Percentiles rank a stretch among this genome's conserved stretches.
Conservation (phyloP, 129 eudicot genomes). For the Centaurea solstitialis region DNA sequence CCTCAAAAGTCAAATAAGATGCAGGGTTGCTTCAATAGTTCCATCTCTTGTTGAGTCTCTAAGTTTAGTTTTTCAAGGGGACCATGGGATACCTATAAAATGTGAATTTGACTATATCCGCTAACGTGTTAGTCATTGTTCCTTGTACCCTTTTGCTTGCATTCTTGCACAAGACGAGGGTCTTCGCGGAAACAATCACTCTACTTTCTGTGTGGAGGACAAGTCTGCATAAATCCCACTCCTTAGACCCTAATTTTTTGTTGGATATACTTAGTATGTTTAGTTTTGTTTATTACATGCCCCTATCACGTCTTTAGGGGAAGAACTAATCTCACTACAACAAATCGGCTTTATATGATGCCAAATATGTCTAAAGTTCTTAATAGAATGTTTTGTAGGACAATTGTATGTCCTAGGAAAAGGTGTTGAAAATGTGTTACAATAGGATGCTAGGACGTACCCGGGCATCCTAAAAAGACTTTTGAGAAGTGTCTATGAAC, state of each 20-base stretch:
- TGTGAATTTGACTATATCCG: neutral
- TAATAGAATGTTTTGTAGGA: neutral
- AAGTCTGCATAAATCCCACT: neutral
- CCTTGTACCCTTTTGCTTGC: neutral
- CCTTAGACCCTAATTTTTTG: neutral
- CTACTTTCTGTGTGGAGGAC: neutral
- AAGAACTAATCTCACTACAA: neutral
- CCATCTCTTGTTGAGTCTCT: neutral
- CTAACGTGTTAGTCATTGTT: no score
- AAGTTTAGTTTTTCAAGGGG: neutral
- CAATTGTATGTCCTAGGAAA: no score
- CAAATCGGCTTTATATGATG: neutral
- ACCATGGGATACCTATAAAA: neutral
- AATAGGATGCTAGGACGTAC: no score
- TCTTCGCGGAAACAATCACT: neutral
- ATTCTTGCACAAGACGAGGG: neutral
- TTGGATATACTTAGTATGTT: neutral
- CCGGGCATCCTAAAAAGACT: no score
- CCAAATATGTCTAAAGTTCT: neutral
- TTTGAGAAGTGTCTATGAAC: no score
- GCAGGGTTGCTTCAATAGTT: neutral
- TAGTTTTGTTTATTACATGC: neutral
- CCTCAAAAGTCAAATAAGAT: slow-evolving; percentile 20
- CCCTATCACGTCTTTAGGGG: neutral
- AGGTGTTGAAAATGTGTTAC: no score